phyloP scores from a whole-genome alignment of 306 rosid genomes.

The Quercus variabilis region DNA sequence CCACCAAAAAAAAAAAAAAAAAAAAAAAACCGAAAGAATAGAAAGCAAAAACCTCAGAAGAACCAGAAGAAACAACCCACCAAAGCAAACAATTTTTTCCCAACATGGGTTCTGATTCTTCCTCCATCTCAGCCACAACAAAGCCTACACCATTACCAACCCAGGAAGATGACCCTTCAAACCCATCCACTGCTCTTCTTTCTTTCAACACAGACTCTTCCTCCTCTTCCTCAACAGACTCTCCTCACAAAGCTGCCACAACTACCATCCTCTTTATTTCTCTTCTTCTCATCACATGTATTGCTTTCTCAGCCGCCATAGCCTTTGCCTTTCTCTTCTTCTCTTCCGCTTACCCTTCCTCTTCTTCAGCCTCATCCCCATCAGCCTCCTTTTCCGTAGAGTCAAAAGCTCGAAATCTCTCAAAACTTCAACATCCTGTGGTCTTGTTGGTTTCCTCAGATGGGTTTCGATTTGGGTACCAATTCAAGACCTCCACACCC shows the following conservation, averaged over 20 bases:
- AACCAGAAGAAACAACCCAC: neutral
- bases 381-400: neutral
- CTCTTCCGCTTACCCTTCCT: constrained; percentile 33
- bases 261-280: constrained; percentile 51
- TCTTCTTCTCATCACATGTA: constrained; percentile 50
- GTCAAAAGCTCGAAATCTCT: constrained; percentile 51
- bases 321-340: constrained; percentile 76
- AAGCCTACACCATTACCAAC: constrained; percentile 41
- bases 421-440: constrained; percentile 56
- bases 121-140: constrained; percentile 25
- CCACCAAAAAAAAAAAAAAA: too few relatives aligned
- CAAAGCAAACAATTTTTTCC: neutral
- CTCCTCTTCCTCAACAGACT: neutral
- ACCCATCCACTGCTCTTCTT: constrained; percentile 57
- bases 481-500: constrained; percentile 76
- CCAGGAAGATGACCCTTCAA: constrained; percentile 43
- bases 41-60: neutral
- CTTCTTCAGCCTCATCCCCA: constrained; percentile 13
- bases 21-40: too few relatives aligned
- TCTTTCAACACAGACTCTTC: constrained; percentile 61
- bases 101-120: constrained; percentile 61
- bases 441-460: constrained; percentile 82
- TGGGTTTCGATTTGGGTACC: constrained; percentile 96
- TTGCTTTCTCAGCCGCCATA: constrained; percentile 60
- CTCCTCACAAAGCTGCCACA: constrained; percentile 28